Percentiles rank a stretch among this genome's conserved stretches.
Conservation (phyloP, 345 rosid genomes). For the Excoecaria cochinchinensis region DNA sequence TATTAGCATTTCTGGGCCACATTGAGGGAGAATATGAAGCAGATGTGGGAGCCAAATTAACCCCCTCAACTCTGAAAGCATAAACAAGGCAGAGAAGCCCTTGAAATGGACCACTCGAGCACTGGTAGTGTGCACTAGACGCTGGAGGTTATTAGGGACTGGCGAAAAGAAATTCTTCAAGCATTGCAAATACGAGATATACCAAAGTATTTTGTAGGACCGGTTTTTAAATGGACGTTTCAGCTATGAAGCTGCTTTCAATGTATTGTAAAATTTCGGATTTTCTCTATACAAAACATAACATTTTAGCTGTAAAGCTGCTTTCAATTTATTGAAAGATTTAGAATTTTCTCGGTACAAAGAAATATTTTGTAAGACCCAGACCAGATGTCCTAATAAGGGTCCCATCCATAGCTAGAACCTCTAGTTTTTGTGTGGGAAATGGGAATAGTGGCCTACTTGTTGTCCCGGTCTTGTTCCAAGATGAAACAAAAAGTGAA, state of each 20-base stretch:
- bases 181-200: background rate
- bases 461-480: background rate
- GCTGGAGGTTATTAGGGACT: background rate
- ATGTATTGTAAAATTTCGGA: too few relatives aligned
- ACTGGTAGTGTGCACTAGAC: too few relatives aligned
- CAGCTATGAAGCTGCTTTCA: too few relatives aligned
- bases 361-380: background rate
- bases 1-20: background rate
- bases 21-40: background rate
- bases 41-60: background rate
- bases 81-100: background rate
- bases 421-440: background rate
- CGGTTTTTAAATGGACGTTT: too few relatives aligned
- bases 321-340: too few relatives aligned
- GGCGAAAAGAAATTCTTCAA: constrained; percentile 14
- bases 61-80: too few relatives aligned
- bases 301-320: too few relatives aligned
- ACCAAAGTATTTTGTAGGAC: too few relatives aligned
- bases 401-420: background rate
- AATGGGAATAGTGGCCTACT: background rate
- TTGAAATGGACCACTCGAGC: constrained; percentile 6
- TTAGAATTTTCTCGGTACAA: too few relatives aligned
- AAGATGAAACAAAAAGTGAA: background rate
- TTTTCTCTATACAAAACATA: too few relatives aligned
- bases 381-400: background rate